Percentiles rank a stretch among this genome's conserved stretches.
phyloP scores from a whole-genome alignment of 108 stramenopile species.

The Nitzschia sp. region DNA sequence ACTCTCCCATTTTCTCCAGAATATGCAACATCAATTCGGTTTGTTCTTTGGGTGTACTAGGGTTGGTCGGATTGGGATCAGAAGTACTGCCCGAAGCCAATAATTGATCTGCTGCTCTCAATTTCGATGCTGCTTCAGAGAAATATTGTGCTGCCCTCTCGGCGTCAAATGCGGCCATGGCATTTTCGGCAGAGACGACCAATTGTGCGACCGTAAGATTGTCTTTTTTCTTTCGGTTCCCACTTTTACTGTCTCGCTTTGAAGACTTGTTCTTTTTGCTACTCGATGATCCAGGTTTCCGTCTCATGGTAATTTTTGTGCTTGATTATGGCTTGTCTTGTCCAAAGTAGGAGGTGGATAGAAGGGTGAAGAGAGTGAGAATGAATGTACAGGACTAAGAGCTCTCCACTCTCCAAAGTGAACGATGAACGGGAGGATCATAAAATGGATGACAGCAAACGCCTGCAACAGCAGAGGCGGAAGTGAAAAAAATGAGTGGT shows the following conservation, averaged over 20 bases:
- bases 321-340: too few relatives aligned
- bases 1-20: slow-evolving; percentile 73
- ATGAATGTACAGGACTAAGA: too few relatives aligned
- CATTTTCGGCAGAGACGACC: slow-evolving; percentile 23
- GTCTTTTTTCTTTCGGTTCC: background rate
- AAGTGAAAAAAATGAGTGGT: too few relatives aligned
- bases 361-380: too few relatives aligned
- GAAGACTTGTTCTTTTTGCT: slow-evolving; percentile 9
- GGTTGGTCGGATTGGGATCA: too few relatives aligned
- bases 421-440: too few relatives aligned
- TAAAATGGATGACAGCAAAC: too few relatives aligned
- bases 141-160: slow-evolving; percentile 28
- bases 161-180: slow-evolving; percentile 20
- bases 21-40: slow-evolving; percentile 30
- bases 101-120: slow-evolving; percentile 11
- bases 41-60: too few relatives aligned
- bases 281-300: slow-evolving; percentile 2
- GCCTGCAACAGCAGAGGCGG: too few relatives aligned
- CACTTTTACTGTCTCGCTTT: background rate
- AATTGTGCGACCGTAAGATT: slow-evolving; percentile 19
- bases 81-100: background rate
- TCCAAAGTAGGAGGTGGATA: too few relatives aligned
- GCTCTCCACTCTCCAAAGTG: too few relatives aligned
- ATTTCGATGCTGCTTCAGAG: slow-evolving; percentile 13
- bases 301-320: too few relatives aligned